Conservation (phyloP, 2,329 filamentous ascomycete genomes). For the Tympanopsis confertula region DNA sequence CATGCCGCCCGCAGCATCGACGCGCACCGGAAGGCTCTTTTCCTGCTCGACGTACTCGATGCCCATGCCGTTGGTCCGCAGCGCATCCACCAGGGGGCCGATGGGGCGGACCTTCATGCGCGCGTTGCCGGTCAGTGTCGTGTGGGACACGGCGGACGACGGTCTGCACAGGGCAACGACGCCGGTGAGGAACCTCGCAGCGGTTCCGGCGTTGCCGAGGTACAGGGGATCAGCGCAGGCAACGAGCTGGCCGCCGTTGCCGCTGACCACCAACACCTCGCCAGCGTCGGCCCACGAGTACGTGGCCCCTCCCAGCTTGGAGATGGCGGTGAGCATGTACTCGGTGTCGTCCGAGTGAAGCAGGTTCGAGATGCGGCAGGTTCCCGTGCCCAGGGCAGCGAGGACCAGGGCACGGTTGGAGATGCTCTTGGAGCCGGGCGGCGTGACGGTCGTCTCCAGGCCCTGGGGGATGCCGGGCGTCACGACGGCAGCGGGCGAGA, state of each 20-base stretch:
- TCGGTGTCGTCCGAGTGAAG: constrained; percentile 95
- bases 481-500: constrained; percentile 62
- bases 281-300: constrained; percentile 93
- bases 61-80: constrained; percentile 74
- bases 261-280: constrained; percentile 78
- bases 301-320: constrained; percentile 70
- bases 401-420: constrained; percentile 93
- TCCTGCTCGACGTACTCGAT: constrained; percentile 78
- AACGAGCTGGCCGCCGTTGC: constrained; percentile 74
- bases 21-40: constrained; percentile 71
- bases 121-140: constrained; percentile 80
- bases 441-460: constrained; percentile 65
- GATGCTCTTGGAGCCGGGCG: constrained; percentile 93
- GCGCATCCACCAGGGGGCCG: constrained; percentile 80
- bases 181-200: constrained; percentile 86
- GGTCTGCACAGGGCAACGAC: constrained; percentile 75
- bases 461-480: constrained; percentile 56
- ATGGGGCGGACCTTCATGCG: constrained; percentile 95
- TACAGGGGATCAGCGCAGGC: constrained; percentile 73
- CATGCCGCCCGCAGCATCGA: constrained; percentile 73
- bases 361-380: constrained; percentile 80
- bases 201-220: constrained; percentile 91
- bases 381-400: constrained; percentile 76
- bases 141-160: constrained; percentile 37
- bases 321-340: constrained; percentile 90